A percentile compares a stretch with the other conserved stretches of the same genome.
Conservation (phyloP, 73 alveolate species). For the Strombidium stylifer region DNA sequence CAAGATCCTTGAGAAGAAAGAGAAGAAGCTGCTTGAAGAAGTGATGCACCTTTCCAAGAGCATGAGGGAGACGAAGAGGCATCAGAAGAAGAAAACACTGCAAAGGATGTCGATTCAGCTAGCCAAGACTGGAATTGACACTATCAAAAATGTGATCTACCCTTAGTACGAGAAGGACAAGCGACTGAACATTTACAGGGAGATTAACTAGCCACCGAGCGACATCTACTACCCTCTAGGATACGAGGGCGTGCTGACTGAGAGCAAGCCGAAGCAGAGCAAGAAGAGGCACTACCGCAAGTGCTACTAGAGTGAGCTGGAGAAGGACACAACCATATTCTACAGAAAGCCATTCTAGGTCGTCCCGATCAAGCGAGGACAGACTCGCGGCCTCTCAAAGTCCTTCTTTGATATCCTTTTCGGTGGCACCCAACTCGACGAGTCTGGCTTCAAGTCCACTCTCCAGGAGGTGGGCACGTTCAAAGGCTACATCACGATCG, state of each 20-base stretch:
- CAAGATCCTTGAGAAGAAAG: neutral
- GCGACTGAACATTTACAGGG: slow-evolving; percentile 35
- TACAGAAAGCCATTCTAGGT: slow-evolving; percentile 52
- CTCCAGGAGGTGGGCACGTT: slow-evolving; percentile 58
- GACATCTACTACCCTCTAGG: slow-evolving; percentile 50
- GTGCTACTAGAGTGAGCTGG: slow-evolving; percentile 41
- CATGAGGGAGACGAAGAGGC: neutral
- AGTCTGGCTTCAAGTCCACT: slow-evolving; percentile 36
- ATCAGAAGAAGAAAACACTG: neutral
- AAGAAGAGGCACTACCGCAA: slow-evolving; percentile 62
- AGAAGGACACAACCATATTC: slow-evolving; percentile 25
- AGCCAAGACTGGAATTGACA: too few relatives aligned
- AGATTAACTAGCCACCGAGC: slow-evolving; percentile 43
- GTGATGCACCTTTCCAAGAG: slow-evolving; percentile 3
- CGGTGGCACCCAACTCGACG: slow-evolving; percentile 32
- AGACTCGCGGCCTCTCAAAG: slow-evolving; percentile 31
- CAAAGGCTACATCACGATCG: slow-evolving; percentile 59
- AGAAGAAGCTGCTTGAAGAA: neutral
- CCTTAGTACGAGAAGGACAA: slow-evolving; percentile 49
- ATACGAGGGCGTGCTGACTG: too few relatives aligned
- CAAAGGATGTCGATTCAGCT: too few relatives aligned
- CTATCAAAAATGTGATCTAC: slow-evolving; percentile 17
- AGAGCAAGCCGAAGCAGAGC: slow-evolving; percentile 49
- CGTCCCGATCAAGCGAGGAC: slow-evolving; percentile 45
- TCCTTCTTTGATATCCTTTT: slow-evolving; percentile 27